Evolutionary conservation across 2,329 filamentous ascomycete genomes (phyloP).

Genomic region (Didymella pomorum): DNA sequence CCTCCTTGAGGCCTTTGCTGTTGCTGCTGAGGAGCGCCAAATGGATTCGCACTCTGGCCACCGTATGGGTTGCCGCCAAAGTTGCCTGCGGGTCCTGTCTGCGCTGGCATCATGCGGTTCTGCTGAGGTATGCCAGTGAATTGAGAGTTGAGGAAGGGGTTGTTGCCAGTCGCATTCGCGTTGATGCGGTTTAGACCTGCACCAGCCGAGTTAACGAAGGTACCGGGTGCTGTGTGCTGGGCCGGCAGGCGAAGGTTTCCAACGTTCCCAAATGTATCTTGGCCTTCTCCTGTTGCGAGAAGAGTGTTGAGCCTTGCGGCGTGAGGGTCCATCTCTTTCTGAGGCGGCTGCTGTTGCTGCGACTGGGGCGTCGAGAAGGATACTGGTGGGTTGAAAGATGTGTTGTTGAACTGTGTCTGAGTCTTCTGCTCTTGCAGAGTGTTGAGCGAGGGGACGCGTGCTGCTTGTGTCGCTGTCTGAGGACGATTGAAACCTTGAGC

Average conservation of each 20-base stretch:
- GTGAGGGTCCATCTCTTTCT: slow-evolving; percentile 62
- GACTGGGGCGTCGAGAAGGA: slow-evolving; percentile 50
- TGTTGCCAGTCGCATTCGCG: slow-evolving; percentile 74
- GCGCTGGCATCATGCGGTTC: slow-evolving; percentile 56
- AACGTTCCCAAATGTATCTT: slow-evolving; percentile 98
- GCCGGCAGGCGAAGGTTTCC: slow-evolving; percentile 93
- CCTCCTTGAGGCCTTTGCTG: slow-evolving; percentile 55
- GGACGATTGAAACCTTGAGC: slow-evolving; percentile 72
- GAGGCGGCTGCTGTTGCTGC: slow-evolving; percentile 39
- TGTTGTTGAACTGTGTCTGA: slow-evolving; percentile 67
- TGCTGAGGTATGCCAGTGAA: slow-evolving; percentile 73
- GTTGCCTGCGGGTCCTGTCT: slow-evolving; percentile 60
- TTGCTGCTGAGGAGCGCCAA: slow-evolving; percentile 58
- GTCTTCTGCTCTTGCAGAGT: slow-evolving; percentile 86
- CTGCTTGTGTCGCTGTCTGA: slow-evolving; percentile 65
- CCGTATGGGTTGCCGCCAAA: slow-evolving; percentile 55
- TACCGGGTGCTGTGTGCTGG: slow-evolving; percentile 94
- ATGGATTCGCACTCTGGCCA: slow-evolving; percentile 62
- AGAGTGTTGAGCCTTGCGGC: slow-evolving; percentile 83
- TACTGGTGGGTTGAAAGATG: slow-evolving; percentile 59
- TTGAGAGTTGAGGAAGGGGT: slow-evolving; percentile 87
- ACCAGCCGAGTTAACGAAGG: slow-evolving; percentile 95
- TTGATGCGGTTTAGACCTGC: slow-evolving; percentile 78
- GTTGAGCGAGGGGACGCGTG: slow-evolving; percentile 73
- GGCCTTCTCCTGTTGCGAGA: slow-evolving; percentile 85